Percentiles rank a stretch among this genome's conserved stretches.
Evolutionary conservation across 2,329 filamentous ascomycete species (phyloP).

Genomic region (Cladophialophora bantiana): DNA sequence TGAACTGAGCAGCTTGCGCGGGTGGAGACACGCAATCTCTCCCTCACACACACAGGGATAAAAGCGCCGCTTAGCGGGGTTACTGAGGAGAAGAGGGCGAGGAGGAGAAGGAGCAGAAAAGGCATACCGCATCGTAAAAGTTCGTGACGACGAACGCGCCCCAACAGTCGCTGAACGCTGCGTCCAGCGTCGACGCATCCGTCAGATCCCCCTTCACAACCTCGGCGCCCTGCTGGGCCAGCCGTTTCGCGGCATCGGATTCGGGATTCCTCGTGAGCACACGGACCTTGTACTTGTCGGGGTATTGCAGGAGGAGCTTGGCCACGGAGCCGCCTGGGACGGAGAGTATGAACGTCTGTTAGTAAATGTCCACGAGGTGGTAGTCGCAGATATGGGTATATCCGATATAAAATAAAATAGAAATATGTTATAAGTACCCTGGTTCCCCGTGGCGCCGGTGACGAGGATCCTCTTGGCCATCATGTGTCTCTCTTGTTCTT

Average conservation of each 20-base stretch:
- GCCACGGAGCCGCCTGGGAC: constrained; percentile 42
- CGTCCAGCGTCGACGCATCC: constrained; percentile 21
- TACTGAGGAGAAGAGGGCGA: no score
- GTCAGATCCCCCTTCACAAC: constrained; percentile 42
- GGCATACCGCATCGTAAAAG: constrained; percentile 31
- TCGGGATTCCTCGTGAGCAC: constrained; percentile 42
- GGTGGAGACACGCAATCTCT: no score
- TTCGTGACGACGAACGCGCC: constrained; percentile 36
- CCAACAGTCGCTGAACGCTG: constrained; percentile 31
- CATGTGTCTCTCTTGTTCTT: background rate
- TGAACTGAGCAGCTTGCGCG: no score
- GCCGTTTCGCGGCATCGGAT: constrained; percentile 37
- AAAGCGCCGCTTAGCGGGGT: background rate
- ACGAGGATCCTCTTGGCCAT: constrained; percentile 18
- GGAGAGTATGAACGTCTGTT: background rate
- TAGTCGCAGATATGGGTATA: no score
- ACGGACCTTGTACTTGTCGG: constrained; percentile 40
- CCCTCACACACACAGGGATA: background rate
- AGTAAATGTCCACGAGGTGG: background rate
- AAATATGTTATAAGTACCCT: constrained; percentile 9
- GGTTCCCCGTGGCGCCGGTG: constrained; percentile 20
- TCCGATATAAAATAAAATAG: background rate
- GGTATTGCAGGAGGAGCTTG: constrained; percentile 41
- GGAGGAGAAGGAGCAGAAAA: background rate
- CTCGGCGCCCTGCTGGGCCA: constrained; percentile 40